phyloP scores from a whole-genome alignment of 2,329 filamentous ascomycete species.

The Hypoxylon sp. region DNA sequence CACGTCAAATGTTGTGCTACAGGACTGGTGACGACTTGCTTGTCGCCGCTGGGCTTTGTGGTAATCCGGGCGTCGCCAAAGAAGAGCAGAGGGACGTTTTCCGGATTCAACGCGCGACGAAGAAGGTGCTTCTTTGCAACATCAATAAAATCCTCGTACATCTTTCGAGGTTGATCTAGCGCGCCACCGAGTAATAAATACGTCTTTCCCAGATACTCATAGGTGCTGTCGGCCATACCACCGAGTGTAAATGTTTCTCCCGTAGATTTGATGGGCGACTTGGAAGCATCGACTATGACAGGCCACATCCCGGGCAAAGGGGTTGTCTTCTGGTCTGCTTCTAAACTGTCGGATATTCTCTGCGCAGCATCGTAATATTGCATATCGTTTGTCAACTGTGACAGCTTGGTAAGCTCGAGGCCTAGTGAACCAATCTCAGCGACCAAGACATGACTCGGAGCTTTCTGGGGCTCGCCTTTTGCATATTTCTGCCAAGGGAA shows the following conservation, averaged over 20 bases:
- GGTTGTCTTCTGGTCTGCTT: constrained; percentile 61
- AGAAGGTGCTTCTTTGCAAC: constrained; percentile 57
- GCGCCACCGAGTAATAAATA: constrained; percentile 72
- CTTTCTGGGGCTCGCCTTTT: constrained; percentile 55
- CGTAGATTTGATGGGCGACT: constrained; percentile 63
- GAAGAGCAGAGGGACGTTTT: constrained; percentile 56
- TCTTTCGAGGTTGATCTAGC: constrained; percentile 57
- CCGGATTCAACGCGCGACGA: constrained; percentile 54
- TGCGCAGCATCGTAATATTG: constrained; percentile 70
- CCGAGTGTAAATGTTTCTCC: constrained; percentile 65
- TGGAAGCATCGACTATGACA: constrained; percentile 58
- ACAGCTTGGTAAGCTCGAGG: constrained; percentile 71
- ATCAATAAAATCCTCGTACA: constrained; percentile 57
- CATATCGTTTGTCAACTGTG: constrained; percentile 67
- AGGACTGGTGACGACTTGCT: constrained; percentile 42
- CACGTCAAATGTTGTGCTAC: constrained; percentile 66
- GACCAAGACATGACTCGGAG: constrained; percentile 49
- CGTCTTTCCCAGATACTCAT: constrained; percentile 73
- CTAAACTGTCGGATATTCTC: constrained; percentile 64
- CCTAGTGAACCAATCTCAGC: constrained; percentile 66
- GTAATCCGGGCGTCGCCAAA: constrained; percentile 55
- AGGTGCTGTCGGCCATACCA: constrained; percentile 65
- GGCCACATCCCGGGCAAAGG: constrained; percentile 71
- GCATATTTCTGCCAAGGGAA: constrained; percentile 67
- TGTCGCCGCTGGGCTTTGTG: constrained; percentile 36